A percentile compares a stretch with the other conserved stretches of the same genome.
These are phyloP conservation scores for Noccaea bulbosa DNA, from an alignment of 345 rosid species.

Conservation along the genomic window DNA sequence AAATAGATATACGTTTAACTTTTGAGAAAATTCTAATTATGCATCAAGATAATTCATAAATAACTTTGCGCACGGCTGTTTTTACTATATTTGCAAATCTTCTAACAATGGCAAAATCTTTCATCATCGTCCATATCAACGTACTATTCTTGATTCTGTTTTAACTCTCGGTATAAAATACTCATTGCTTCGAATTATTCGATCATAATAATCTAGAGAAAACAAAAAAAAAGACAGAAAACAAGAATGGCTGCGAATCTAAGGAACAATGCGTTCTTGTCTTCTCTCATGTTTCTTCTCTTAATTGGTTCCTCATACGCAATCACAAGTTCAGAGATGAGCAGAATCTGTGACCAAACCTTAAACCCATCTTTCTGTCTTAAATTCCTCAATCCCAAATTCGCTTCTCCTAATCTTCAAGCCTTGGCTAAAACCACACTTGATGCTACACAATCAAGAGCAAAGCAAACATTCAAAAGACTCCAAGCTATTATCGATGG, in stretches of 20 bases:
- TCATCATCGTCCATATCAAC: constrained; percentile 32
- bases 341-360: constrained; percentile 39
- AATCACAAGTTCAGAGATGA: constrained; percentile 36
- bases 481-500: constrained; percentile 36
- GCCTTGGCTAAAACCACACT: constrained; percentile 39
- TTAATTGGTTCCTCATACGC: constrained; percentile 41
- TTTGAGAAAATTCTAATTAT: neutral
- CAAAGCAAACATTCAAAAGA: constrained; percentile 31
- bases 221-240: constrained; percentile 20
- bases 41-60: neutral
- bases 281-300: constrained; percentile 39
- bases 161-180: constrained; percentile 27
- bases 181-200: neutral
- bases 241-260: constrained; percentile 42
- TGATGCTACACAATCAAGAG: constrained; percentile 34
- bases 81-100: constrained; percentile 34
- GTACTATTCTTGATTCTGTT: constrained; percentile 33
- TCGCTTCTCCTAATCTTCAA: constrained; percentile 34
- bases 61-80: neutral
- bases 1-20: neutral
- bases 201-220: neutral
- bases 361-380: constrained; percentile 39
- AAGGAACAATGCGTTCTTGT: constrained; percentile 43
- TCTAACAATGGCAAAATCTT: constrained; percentile 20
- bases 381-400: constrained; percentile 32